Evolutionary conservation across 768 basidiomycete genomes (phyloP), one percentile per base, ranked within the genome.

Genomic region (Boletus reticulatus): DNA sequence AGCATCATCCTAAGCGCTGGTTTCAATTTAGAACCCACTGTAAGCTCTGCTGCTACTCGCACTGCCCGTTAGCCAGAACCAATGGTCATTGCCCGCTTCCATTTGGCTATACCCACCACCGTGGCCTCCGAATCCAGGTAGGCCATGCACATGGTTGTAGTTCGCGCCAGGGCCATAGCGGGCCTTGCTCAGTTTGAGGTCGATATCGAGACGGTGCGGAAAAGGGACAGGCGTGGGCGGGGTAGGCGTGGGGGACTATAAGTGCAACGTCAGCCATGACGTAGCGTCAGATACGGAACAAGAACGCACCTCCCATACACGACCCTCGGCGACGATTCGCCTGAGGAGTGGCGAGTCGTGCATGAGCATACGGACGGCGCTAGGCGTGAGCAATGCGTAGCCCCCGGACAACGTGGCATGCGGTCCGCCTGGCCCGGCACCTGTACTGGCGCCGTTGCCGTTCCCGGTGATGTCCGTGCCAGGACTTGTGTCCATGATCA

Each of bases 261-360:
- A 4, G 14, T 19, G 6, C 20, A 37, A 8, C 17, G 24, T 59
- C 4, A 32, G 50, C 22, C 16, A 47, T 12, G 17, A 47, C 13
- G 14, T 16, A 4, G 19, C 31, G 19, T 11, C 36, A 2, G 20
- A 42, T 11, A 32, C 3, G 19, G 24, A 4, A 32, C 14, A 11
- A 29, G 47, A 32, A 73, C 80, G 52, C 58, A 84, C 85, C 59
- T 72, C 80, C 84, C 85, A 87, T 12, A 80, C 64, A 38, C 83
- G 73, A 17, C 76, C 75, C 54, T 77, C 78, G 19, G 76, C 78
- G 13, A 83, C 71, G 42, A 87, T 71, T 51, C 73, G 79, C 43
- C 67, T 70, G 43, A 88, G 67, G 20, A 61, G 72, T 3, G 68
- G 58, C 4, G 61, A 57, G 31, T 63, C 61, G 71, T 82, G 78